A percentile compares a stretch with the other conserved stretches of the same genome.
Evolutionary conservation across 768 basidiomycete genomes (phyloP).

Genomic region (Ramaria sp.): DNA sequence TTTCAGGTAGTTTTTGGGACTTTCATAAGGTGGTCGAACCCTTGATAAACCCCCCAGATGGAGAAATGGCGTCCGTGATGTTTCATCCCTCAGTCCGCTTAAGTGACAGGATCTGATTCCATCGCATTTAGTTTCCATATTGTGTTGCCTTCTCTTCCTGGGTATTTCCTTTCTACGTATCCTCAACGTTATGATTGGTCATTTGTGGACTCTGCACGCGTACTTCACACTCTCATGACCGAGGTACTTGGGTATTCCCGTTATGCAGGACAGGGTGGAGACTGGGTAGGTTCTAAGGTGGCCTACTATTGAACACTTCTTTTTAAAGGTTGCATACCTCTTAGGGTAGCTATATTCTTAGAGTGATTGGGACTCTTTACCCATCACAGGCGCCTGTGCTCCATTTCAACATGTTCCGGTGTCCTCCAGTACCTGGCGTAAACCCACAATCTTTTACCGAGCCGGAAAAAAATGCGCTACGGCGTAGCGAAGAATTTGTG

Average conservation of each 20-base stretch:
- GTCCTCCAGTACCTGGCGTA: neutral
- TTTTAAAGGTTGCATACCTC: too few relatives aligned
- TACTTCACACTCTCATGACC: constrained; percentile 12
- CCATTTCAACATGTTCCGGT: constrained; percentile 16
- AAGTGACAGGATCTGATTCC: neutral
- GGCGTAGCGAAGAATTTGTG: constrained; percentile 8
- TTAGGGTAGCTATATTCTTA: constrained; percentile 14
- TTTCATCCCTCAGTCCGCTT: neutral
- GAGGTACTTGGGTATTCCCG: constrained; percentile 12
- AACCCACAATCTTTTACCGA: neutral
- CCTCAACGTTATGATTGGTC: constrained; percentile 10
- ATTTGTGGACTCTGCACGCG: constrained; percentile 9
- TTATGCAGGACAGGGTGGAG: constrained; percentile 13
- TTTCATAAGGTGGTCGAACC: constrained; percentile 14
- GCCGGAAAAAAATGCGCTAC: constrained; percentile 4
- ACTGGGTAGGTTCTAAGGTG: constrained; percentile 8
- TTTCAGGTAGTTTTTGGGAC: constrained; percentile 13
- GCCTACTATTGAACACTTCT: too few relatives aligned
- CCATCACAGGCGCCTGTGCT: constrained; percentile 8
- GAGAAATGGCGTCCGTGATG: constrained; percentile 9
- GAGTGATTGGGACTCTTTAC: constrained; percentile 10
- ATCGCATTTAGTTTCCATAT: constrained; percentile 11
- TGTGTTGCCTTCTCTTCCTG: constrained; percentile 13
- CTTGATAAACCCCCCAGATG: constrained; percentile 8
- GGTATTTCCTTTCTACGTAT: constrained; percentile 12